Percentiles rank a stretch among this genome's conserved stretches.
Evolutionary conservation across 495 filamentous ascomycete genomes (phyloP).

Genomic region (Podospora pseudocomata): DNA sequence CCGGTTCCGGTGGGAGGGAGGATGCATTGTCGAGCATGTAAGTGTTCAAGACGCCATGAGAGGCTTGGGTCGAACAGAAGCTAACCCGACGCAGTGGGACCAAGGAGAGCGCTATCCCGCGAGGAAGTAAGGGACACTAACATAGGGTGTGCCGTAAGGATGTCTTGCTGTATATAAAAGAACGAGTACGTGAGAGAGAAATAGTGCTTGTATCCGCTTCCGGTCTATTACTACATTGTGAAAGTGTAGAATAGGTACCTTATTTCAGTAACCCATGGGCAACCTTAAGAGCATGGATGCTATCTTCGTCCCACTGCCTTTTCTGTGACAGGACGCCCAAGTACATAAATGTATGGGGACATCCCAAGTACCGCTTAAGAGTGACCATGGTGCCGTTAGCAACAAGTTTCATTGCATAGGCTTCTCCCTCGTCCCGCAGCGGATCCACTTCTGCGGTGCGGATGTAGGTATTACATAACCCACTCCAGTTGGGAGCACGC

Average conservation of each 20-base stretch:
- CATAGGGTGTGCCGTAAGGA: background rate
- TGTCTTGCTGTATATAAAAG: background rate
- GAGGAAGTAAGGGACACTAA: background rate
- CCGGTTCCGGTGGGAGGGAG: slow-evolving; percentile 38
- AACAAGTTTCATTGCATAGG: slow-evolving; percentile 46
- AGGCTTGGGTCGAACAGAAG: background rate
- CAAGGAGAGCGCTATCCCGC: slow-evolving; percentile 16
- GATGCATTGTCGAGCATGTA: slow-evolving; percentile 43
- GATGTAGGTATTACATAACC: slow-evolving; percentile 45
- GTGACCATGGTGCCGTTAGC: slow-evolving; percentile 46
- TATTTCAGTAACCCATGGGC: slow-evolving; percentile 26
- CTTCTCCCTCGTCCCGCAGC: slow-evolving; percentile 52
- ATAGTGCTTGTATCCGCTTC: background rate
- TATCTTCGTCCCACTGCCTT: slow-evolving; percentile 34
- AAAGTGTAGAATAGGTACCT: too few species aligned
- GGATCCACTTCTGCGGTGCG: slow-evolving; percentile 50
- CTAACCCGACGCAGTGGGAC: slow-evolving; percentile 13
- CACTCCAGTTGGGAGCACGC: slow-evolving; percentile 40
- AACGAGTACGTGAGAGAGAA: background rate
- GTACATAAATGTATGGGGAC: slow-evolving; percentile 51
- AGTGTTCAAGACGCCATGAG: slow-evolving; percentile 9
- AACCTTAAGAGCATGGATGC: slow-evolving; percentile 30
- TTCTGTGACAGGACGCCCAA: slow-evolving; percentile 33
- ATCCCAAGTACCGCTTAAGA: slow-evolving; percentile 44
- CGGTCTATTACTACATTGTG: background rate